Percentiles rank a stretch among this genome's conserved stretches.
Evolutionary conservation across 73 alveolate species (phyloP).

Genomic region (Tetrahymena thermophila): DNA sequence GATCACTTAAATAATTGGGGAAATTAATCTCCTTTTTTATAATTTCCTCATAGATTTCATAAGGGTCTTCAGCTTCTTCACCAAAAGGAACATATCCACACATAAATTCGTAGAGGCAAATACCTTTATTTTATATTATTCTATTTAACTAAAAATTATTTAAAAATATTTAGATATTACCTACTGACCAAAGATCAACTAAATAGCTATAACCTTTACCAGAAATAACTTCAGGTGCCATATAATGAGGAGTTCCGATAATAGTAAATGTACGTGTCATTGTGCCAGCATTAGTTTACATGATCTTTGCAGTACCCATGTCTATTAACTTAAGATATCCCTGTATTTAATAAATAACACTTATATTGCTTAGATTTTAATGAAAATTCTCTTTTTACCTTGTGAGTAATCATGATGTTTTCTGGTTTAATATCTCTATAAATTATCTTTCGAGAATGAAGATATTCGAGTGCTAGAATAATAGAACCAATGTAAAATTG

Average conservation of each 20-base stretch:
- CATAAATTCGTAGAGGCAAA: neutral
- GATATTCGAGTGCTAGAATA: constrained; percentile 62
- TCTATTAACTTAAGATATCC: constrained; percentile 47
- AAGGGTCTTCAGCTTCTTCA: neutral
- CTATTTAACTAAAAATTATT: neutral
- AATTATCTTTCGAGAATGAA: constrained; percentile 58
- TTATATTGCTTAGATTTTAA: neutral
- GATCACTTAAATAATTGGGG: neutral
- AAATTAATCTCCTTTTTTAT: neutral
- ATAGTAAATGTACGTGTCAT: constrained; percentile 25
- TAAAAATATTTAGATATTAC: neutral
- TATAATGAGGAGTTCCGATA: constrained; percentile 52
- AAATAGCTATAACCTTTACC: constrained; percentile 40
- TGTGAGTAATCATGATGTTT: constrained; percentile 48
- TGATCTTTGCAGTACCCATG: constrained; percentile 45
- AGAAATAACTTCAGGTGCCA: constrained; percentile 53
- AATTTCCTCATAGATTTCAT: neutral
- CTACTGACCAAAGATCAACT: constrained; percentile 45
- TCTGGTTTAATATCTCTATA: constrained; percentile 73
- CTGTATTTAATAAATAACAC: neutral
- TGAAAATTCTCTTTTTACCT: constrained; percentile 9
- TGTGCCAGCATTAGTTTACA: neutral
- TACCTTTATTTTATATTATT: neutral
- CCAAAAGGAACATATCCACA: neutral
- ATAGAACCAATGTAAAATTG: constrained; percentile 55